Percentiles rank a stretch among this genome's conserved stretches.
Evolutionary conservation across 225 moss, liverwort and hornwort genomes (phyloP).

Genomic region (Straminergon stramineum): DNA sequence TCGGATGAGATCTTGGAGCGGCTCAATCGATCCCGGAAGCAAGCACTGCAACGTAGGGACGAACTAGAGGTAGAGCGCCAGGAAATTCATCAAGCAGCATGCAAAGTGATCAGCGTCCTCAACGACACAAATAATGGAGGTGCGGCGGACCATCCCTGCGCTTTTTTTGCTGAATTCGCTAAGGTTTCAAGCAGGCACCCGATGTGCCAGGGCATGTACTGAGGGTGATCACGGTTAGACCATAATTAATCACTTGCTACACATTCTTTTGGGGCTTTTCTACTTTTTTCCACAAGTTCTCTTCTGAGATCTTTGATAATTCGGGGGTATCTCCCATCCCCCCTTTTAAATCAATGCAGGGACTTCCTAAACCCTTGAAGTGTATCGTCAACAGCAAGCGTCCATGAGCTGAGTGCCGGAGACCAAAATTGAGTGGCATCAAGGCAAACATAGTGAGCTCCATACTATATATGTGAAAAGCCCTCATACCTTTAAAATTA

Average conservation of each 20-base stretch:
- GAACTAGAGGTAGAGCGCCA: constrained; percentile 12
- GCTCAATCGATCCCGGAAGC: neutral
- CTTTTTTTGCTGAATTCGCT: neutral
- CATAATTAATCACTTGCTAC: neutral
- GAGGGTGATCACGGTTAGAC: neutral
- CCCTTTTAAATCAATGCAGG: neutral
- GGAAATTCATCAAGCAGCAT: constrained; percentile 2
- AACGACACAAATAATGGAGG: neutral
- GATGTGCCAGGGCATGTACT: neutral
- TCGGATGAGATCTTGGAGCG: constrained; percentile 15
- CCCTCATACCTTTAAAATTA: neutral
- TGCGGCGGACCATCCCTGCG: neutral
- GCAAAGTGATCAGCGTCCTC: neutral
- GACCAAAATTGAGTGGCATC: neutral
- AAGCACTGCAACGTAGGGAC: neutral
- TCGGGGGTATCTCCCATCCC: neutral
- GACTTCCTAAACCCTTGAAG: neutral
- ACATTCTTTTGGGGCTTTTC: neutral
- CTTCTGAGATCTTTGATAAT: neutral
- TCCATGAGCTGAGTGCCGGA: neutral
- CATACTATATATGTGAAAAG: neutral
- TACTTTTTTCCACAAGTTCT: neutral
- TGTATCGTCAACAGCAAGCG: neutral
- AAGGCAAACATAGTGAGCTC: neutral
- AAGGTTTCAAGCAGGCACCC: neutral